Conservation (phyloP, 192 early-diverging fungal genomes). For the Backusella tarrabulga region DNA sequence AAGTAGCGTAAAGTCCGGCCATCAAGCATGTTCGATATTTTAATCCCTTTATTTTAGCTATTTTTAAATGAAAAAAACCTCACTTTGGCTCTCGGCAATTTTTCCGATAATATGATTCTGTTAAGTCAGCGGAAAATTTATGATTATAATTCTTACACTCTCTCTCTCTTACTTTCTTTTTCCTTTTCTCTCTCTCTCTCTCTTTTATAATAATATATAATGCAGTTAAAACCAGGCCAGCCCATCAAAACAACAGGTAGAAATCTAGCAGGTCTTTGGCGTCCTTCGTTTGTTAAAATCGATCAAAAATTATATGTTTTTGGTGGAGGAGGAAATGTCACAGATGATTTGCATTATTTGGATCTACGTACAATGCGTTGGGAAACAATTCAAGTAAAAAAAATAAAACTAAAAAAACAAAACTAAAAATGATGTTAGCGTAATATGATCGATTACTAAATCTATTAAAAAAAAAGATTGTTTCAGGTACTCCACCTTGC, state of each 20-base stretch:
- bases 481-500: conserved; percentile 45
- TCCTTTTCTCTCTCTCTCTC: not conserved
- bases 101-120: not conserved
- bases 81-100: not conserved
- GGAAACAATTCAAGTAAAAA: conserved; percentile 48
- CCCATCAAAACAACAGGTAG: conserved; percentile 49
- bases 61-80: not conserved
- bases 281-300: conserved; percentile 52
- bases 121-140: conserved; percentile 10
- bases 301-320: conserved; percentile 52
- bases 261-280: conserved; percentile 54
- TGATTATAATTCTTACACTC: not conserved
- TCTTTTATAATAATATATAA: not conserved
- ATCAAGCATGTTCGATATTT: not conserved
- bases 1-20: not conserved
- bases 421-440: not conserved
- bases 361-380: conserved; percentile 47
- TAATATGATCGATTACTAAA: not conserved
- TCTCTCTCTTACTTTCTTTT: not conserved
- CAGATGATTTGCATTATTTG: conserved; percentile 55
- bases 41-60: not conserved
- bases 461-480: not conserved
- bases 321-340: conserved; percentile 56
- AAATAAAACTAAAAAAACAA: not conserved
- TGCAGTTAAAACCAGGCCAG: conserved; percentile 37